Evolutionary conservation across 352 stramenopile species (phyloP).

Genomic region (Pythium graminicola): DNA sequence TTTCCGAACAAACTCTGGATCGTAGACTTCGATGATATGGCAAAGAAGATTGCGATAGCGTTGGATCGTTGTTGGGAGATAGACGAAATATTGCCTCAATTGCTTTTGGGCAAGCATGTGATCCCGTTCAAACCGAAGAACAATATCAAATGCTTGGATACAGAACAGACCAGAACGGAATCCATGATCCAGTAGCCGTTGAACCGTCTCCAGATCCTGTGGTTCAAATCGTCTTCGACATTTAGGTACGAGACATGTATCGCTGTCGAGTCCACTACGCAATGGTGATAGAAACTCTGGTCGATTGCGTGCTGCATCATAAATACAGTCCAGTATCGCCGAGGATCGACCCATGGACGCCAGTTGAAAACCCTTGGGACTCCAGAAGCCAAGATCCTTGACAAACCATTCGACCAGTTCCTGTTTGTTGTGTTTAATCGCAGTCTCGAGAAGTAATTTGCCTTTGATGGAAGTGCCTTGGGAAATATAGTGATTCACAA

Average conservation of each 20-base stretch:
- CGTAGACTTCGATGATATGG: neutral
- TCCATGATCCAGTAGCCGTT: neutral
- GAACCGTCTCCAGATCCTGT: too few relatives aligned
- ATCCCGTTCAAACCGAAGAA: neutral
- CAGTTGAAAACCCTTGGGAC: neutral
- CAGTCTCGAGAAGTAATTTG: neutral
- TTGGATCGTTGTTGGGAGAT: neutral
- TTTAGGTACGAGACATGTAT: too few relatives aligned
- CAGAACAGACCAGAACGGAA: neutral
- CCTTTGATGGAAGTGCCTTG: neutral
- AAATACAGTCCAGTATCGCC: neutral
- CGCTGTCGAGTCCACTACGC: too few relatives aligned
- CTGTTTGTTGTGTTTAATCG: neutral
- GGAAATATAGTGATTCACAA: neutral
- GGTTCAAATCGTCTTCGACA: too few relatives aligned
- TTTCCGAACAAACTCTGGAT: neutral
- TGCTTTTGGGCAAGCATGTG: neutral
- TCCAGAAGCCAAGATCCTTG: neutral
- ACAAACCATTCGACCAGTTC: slow-evolving; percentile 1
- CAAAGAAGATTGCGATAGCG: neutral
- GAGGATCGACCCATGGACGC: neutral
- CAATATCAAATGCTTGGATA: neutral
- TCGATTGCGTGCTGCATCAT: too few relatives aligned
- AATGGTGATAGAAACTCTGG: too few relatives aligned
- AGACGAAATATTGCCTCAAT: neutral